These are phyloP conservation scores for Pecoramyces ruminantium DNA, from an alignment of 192 early-diverging fungal genomes.

Conservation along the genomic window DNA sequence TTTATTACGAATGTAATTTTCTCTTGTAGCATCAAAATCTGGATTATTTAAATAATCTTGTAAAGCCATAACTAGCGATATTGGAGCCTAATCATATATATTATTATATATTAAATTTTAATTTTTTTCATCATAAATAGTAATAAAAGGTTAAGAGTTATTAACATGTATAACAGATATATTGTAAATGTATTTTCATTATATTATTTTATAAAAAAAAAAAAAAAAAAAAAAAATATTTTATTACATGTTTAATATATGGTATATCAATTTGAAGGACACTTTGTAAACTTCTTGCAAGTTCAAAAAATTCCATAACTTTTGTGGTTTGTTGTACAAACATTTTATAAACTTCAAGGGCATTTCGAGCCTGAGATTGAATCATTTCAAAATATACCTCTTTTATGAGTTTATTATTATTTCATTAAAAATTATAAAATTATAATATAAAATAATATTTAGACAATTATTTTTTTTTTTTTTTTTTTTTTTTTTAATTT, in stretches of 20 bases:
- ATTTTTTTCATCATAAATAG: too few relatives aligned
- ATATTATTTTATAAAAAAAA: background rate
- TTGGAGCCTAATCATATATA: slow-evolving; percentile 26
- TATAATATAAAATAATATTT: background rate
- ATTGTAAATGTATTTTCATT: too few relatives aligned
- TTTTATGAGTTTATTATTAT: slow-evolving; percentile 2
- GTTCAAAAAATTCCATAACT: slow-evolving; percentile 48
- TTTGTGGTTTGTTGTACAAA: slow-evolving; percentile 56
- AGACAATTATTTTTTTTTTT: background rate
- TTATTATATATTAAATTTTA: background rate
- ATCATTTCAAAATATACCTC: slow-evolving; percentile 59
- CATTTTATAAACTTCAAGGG: slow-evolving; percentile 56
- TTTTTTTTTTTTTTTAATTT: background rate
- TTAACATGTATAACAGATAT: too few relatives aligned
- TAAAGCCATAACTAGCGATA: slow-evolving; percentile 40
- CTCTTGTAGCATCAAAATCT: slow-evolving; percentile 47
- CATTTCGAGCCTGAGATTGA: slow-evolving; percentile 35
- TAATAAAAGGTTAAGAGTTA: too few relatives aligned
- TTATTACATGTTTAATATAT: slow-evolving; percentile 50
- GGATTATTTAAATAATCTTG: slow-evolving; percentile 51
- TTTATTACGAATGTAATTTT: slow-evolving; percentile 20
- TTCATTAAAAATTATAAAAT: too few relatives aligned
- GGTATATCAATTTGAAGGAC: slow-evolving; percentile 49
- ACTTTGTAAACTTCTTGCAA: slow-evolving; percentile 35
- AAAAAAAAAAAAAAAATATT: background rate